Percentiles rank a stretch among this genome's conserved stretches.
These are phyloP conservation scores for Saturnispora ahearnii DNA, from an alignment of 805 yeast species.

Conservation along the genomic window DNA sequence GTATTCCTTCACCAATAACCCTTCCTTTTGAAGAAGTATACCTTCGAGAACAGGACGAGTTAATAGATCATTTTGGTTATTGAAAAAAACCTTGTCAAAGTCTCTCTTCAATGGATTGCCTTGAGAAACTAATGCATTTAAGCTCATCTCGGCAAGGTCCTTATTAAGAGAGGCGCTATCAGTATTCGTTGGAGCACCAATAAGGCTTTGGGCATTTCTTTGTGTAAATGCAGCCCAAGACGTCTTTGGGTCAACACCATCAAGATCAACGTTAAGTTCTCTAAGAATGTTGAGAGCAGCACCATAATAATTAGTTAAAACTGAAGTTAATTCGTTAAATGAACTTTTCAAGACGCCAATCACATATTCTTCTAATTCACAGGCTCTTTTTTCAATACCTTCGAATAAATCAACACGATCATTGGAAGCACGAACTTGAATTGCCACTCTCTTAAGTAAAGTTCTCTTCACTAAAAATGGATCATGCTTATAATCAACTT, in stretches of 20 bases:
- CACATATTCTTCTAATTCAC: slow-evolving; percentile 35
- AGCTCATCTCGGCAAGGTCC: slow-evolving; percentile 3
- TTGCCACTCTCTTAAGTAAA: slow-evolving; percentile 29
- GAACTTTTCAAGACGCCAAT: slow-evolving; percentile 34
- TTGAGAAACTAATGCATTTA: slow-evolving; percentile 8
- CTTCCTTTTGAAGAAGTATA: slow-evolving; percentile 35
- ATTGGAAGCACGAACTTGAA: slow-evolving; percentile 39
- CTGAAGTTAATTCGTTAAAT: slow-evolving; percentile 24
- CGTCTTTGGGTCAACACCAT: slow-evolving; percentile 28
- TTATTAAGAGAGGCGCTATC: slow-evolving; percentile 10
- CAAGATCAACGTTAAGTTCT: slow-evolving; percentile 26
- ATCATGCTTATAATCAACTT: slow-evolving; percentile 33
- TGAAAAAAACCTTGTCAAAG: slow-evolving; percentile 29
- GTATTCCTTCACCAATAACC: slow-evolving; percentile 33
- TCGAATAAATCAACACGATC: slow-evolving; percentile 35
- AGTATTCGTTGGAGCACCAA: slow-evolving; percentile 15
- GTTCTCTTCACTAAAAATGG: slow-evolving; percentile 38
- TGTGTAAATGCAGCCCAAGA: slow-evolving; percentile 38
- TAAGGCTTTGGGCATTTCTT: slow-evolving; percentile 27
- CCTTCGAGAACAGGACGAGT: slow-evolving; percentile 42
- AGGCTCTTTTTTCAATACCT: slow-evolving; percentile 32
- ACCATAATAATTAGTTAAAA: slow-evolving; percentile 26
- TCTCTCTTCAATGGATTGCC: slow-evolving; percentile 27
- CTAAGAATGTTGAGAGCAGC: slow-evolving; percentile 23
- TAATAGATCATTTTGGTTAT: slow-evolving; percentile 32